Conservation (phyloP, 805 yeast genomes). For the Saturnispora hagleri region DNA sequence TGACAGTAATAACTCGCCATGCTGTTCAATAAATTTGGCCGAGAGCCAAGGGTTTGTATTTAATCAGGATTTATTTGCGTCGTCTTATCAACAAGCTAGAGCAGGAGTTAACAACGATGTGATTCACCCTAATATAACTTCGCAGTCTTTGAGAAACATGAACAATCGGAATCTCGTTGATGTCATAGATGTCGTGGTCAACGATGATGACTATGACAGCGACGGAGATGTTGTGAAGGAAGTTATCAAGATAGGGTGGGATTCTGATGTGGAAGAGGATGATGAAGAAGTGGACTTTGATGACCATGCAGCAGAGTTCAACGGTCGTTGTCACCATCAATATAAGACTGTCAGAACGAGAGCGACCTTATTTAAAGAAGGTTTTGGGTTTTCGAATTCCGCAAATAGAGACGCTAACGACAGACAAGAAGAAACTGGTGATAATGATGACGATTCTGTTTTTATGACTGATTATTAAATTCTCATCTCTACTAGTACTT, state of each 20-base stretch:
- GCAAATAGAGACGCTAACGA: neutral
- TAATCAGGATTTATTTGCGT: slow-evolving; percentile 70
- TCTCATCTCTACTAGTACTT: neutral
- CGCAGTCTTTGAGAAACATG: neutral
- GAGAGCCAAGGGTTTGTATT: slow-evolving; percentile 70
- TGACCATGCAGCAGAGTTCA: neutral
- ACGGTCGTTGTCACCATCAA: neutral
- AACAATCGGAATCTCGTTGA: slow-evolving; percentile 2
- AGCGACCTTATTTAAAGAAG: neutral
- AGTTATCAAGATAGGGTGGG: slow-evolving; percentile 3
- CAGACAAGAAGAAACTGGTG: neutral
- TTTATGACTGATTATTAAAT: neutral
- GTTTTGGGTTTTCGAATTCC: neutral
- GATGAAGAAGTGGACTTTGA: slow-evolving; percentile 3
- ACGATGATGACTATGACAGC: slow-evolving; percentile 6
- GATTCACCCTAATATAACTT: slow-evolving; percentile 9
- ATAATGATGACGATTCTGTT: neutral
- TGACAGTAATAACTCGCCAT: slow-evolving; percentile 16
- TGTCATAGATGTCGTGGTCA: slow-evolving; percentile 4
- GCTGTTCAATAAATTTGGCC: slow-evolving; percentile 37
- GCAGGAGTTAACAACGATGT: slow-evolving; percentile 22
- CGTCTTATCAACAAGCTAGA: slow-evolving; percentile 53
- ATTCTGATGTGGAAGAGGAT: slow-evolving; percentile 9
- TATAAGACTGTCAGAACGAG: neutral
- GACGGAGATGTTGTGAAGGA: slow-evolving; percentile 6